These are phyloP conservation scores for Eruca vesicaria DNA, from an alignment of 441 rosid genomes.

Conservation along the genomic window DNA sequence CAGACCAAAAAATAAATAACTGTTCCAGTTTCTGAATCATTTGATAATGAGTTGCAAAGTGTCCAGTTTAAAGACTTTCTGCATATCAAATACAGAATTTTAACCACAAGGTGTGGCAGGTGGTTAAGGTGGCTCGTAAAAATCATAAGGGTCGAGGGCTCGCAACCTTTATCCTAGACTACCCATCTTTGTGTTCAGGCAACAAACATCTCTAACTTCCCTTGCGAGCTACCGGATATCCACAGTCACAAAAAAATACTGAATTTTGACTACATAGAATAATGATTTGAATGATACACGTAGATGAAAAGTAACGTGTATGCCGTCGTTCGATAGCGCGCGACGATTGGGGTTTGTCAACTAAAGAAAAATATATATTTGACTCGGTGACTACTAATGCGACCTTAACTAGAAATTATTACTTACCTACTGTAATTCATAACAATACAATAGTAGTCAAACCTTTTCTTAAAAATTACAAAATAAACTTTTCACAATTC, in stretches of 20 bases:
- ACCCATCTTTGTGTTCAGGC: too few species aligned
- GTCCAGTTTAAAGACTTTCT: neutral
- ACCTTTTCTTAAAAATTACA: neutral
- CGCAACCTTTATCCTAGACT: too few species aligned
- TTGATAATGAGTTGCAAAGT: neutral
- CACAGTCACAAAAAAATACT: too few species aligned
- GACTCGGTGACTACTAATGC: conserved; percentile 25
- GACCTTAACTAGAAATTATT: neutral
- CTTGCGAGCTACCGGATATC: too few species aligned
- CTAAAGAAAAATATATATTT: conserved; percentile 1
- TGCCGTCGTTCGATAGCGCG: conserved; percentile 12
- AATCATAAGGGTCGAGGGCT: too few species aligned
- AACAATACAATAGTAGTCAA: neutral
- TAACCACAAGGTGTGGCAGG: too few species aligned
- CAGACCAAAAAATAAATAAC: neutral
- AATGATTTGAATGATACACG: conserved; percentile 2
- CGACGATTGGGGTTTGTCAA: conserved; percentile 21
- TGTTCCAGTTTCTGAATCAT: neutral
- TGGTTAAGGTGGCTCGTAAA: too few species aligned
- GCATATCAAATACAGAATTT: neutral
- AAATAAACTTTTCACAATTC: neutral
- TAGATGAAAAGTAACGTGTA: conserved; percentile 24
- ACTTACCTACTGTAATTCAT: neutral
- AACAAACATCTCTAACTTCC: too few species aligned
- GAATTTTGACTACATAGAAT: neutral